Evolutionary conservation across 495 filamentous ascomycete genomes (phyloP).

Genomic region (Parathielavia appendiculata): DNA sequence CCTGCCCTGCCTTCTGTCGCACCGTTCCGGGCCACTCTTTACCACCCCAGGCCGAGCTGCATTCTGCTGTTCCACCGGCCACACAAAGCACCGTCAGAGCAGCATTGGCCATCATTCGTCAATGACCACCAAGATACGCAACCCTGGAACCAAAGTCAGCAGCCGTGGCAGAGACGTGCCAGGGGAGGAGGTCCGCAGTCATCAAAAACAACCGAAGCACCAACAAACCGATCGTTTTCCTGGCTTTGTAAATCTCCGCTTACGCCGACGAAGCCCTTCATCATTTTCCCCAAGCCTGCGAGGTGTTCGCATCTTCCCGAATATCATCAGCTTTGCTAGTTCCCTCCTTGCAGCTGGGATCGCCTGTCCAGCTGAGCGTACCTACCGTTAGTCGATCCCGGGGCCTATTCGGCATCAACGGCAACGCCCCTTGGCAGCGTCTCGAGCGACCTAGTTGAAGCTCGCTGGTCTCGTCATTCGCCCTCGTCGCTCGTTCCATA

Average conservation of each 20-base stretch:
- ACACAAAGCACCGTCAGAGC: no score
- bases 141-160: conserved; percentile 1
- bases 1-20: conserved; percentile 8
- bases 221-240: conserved; percentile 11
- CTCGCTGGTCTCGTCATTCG: conserved; percentile 13
- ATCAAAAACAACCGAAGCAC: not conserved
- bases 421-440: conserved; percentile 18
- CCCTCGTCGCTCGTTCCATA: conserved; percentile 4
- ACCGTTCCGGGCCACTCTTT: conserved; percentile 16
- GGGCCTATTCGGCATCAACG: conserved; percentile 8
- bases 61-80: conserved; percentile 16
- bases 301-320: not conserved
- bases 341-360: conserved; percentile 2
- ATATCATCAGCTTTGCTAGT: conserved; percentile 6
- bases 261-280: conserved; percentile 10
- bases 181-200: not conserved
- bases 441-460: conserved; percentile 8
- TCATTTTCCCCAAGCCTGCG: conserved; percentile 13
- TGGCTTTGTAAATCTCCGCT: conserved; percentile 9
- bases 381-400: conserved; percentile 5
- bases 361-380: conserved; percentile 8
- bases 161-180: conserved; percentile 3
- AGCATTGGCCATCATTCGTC: conserved; percentile 19
- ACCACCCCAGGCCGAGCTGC: conserved; percentile 8
- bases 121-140: conserved; percentile 16